Conservation (phyloP, 2,329 filamentous ascomycete species). For the Dothistroma septosporum region DNA sequence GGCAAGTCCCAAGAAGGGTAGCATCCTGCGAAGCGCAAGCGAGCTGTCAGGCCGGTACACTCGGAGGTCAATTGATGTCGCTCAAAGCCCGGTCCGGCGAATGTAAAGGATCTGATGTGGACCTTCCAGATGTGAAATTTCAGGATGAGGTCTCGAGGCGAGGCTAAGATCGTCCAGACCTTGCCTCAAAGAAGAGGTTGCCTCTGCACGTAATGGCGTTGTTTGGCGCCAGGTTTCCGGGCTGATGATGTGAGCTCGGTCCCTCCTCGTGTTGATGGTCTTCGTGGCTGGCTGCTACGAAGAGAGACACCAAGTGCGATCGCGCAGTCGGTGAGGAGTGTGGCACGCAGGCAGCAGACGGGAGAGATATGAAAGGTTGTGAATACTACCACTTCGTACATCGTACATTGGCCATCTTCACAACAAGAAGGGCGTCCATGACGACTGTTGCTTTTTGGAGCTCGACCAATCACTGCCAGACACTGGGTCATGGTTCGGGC, state of each 20-base stretch:
- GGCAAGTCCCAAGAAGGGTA: constrained; percentile 28
- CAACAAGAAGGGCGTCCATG: neutral
- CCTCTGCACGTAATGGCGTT: neutral
- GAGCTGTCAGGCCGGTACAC: neutral
- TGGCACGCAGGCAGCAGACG: neutral
- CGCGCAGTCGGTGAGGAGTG: neutral
- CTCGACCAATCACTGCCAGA: neutral
- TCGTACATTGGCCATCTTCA: neutral
- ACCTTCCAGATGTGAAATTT: neutral
- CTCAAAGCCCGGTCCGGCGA: neutral
- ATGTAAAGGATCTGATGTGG: neutral
- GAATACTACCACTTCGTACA: neutral
- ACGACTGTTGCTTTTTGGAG: neutral
- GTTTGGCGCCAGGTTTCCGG: neutral
- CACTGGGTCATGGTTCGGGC: neutral
- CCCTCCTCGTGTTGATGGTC: neutral
- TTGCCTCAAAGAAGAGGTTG: neutral
- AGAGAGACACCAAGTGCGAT: neutral
- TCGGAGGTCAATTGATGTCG: neutral
- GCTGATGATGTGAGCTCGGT: neutral
- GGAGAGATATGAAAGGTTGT: neutral
- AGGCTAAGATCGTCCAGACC: constrained; percentile 1
- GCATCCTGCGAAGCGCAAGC: constrained; percentile 21
- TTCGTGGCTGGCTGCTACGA: neutral
- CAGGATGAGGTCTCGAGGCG: constrained; percentile 2